Evolutionary conservation across 495 filamentous ascomycete species (phyloP).

Genomic region (Daldinia bambusicola): DNA sequence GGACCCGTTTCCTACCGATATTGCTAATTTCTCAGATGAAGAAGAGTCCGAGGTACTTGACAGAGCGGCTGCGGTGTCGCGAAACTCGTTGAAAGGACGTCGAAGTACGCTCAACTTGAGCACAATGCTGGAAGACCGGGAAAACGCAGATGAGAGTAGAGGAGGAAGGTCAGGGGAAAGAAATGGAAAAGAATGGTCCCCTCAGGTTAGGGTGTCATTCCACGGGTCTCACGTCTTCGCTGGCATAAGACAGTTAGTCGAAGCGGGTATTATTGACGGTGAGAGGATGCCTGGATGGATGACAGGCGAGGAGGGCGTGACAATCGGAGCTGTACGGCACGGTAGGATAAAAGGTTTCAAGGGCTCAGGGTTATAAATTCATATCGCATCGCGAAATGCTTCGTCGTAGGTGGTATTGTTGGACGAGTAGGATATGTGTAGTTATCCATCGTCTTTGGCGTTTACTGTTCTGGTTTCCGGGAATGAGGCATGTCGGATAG

Average conservation of each 20-base stretch:
- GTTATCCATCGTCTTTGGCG: constrained; percentile 13
- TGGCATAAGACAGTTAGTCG: constrained; percentile 78
- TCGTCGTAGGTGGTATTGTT: constrained; percentile 5
- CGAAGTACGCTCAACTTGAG: constrained; percentile 48
- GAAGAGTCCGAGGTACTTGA: constrained; percentile 34
- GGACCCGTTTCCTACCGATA: constrained; percentile 62
- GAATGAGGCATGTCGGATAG: constrained; percentile 20
- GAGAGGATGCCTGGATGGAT: constrained; percentile 88
- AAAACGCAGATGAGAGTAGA: constrained; percentile 43
- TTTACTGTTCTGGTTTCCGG: constrained; percentile 9
- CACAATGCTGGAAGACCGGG: constrained; percentile 31
- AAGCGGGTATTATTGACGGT: constrained; percentile 76
- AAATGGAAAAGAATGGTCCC: constrained; percentile 57
- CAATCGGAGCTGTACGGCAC: constrained; percentile 70
- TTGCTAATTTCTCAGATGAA: constrained; percentile 33
- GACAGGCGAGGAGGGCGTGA: constrained; percentile 86
- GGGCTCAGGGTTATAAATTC: constrained; percentile 50
- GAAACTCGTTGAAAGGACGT: constrained; percentile 38
- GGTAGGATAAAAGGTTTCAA: constrained; percentile 67
- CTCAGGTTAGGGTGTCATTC: constrained; percentile 72
- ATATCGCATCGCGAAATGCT: neutral
- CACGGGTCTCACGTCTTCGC: constrained; percentile 83
- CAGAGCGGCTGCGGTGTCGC: constrained; percentile 43
- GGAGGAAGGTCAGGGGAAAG: constrained; percentile 6
- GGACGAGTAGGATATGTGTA: neutral